Base-by-base conservation (phyloP, 2,329 filamentous ascomycete species). In the Thielaviopsis euricoi region DNA sequence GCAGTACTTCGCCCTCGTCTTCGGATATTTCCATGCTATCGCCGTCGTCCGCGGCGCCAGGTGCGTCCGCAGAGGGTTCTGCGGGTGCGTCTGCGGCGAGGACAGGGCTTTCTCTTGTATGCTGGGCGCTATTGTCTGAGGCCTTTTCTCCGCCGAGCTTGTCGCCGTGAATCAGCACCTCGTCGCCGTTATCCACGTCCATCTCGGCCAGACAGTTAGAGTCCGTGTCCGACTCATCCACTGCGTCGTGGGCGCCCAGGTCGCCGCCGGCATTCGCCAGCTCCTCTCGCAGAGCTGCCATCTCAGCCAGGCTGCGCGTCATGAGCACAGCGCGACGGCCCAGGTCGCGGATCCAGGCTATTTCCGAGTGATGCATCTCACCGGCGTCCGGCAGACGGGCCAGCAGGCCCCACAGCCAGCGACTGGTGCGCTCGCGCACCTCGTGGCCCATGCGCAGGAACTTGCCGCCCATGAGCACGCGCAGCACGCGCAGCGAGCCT, bases 401-500 rank as follows among this genome's bases (percentile, higher is more conserved):
- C 51, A 96, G 73, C 59, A 95, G 70, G 0, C 85, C 83, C 90
- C 89, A 96, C 3, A 87, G 74, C 91, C 91, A 97, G 17, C 82
- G 77, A 60, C 88, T 89, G 4, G 87, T 82, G 53, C 83, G 78
- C 64, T 80, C 77, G 25, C 80, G 74, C 29, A 89, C 73, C 29
- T 77, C 75, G 22, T 74, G 70, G n/a, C 78, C 79, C 54, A 76
- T 77, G 52, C 76, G 77, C 56, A 85, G 76, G 55, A 86, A 80
- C 61, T 80, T 81, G 56, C 81, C 80, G 19, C 77, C 75, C 26
- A 85, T 73, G n/a, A 87, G 71, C 56, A 90, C 74, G 25, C 79
- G 76, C 46, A 95, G 67, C 33, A 91, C 74, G 40, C 79, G 76
- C 54, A 91, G 71, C 2, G 86, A 77, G 51, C 79, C 81, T 17